Evolutionary conservation across 768 basidiomycete genomes (phyloP), one percentile per base, ranked within the genome.

Genomic region (Suillus alpinus): DNA sequence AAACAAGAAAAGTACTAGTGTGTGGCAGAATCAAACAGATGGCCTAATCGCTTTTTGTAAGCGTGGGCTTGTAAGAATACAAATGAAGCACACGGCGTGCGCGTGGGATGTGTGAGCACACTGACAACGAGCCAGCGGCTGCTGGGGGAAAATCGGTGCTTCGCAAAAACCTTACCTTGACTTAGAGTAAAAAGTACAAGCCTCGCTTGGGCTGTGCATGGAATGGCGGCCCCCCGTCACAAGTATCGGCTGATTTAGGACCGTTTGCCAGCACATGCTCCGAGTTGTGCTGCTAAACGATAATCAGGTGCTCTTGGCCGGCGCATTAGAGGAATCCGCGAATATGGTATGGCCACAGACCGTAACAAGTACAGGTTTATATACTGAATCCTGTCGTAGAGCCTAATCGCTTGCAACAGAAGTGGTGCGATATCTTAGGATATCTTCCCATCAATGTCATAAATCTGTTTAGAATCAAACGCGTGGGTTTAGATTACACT

Each of bases 21-120:
- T 12, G 65, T 65, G 58, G 43, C 14, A 59, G 23, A 50, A 20
- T 55, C 39, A 47, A 23, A 37, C 52, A 43, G 16, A 32, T 52
- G 55, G 10, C 20, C 44, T 23, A 14, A 6, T 41, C 56, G 56
- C 63, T 16, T 67, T 65, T 70, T 47, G 23, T 26, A 59, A 60
- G 59, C 61, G 63, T 59, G 63, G 56, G 71, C 63, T 58, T 40
- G 34, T 32, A 56, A 34, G 65, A 65, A 63, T 61, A 64, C 61
- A 64, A 61, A 53, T 31, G 39, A 41, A 44, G 34, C 51, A 62
- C 49, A 39, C 53, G 65, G 66, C 58, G 60, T 41, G n/a, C 63
- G 59, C 71, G 72, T 71, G 70, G 46, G 71, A 69, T 14, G 46
- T 32, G 53, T 37, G 52, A 18, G 37, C 37, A 39, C 37, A 13